phyloP scores from a whole-genome alignment of 352 stramenopile genomes.

The Paralagenidium karlingii region DNA sequence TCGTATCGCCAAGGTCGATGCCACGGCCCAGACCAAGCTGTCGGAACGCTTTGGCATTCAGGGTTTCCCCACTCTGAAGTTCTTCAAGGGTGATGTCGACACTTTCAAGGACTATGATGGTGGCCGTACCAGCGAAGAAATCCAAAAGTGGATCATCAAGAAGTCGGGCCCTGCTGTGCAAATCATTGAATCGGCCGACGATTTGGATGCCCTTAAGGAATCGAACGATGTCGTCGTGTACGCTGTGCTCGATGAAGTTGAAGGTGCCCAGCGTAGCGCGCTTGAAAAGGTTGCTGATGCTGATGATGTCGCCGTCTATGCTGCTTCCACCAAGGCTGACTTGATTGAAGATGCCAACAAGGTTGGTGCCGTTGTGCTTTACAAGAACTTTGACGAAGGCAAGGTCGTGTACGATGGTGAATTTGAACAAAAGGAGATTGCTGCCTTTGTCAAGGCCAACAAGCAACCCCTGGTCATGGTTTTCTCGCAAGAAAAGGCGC shows the following conservation, averaged over 20 bases:
- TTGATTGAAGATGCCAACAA: constrained; percentile 34
- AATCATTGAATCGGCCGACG: constrained; percentile 55
- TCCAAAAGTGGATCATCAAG: constrained; percentile 86
- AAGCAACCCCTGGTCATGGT: constrained; percentile 82
- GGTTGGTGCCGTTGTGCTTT: constrained; percentile 62
- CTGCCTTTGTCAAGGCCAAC: constrained; percentile 65
- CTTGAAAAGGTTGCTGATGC: constrained; percentile 63
- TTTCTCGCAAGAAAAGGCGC: constrained; percentile 83
- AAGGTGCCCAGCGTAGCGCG: constrained; percentile 49
- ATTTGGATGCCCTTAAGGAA: constrained; percentile 69
- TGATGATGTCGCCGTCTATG: constrained; percentile 68
- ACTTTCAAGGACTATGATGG: constrained; percentile 80
- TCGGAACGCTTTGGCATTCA: constrained; percentile 70
- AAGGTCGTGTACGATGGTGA: constrained; percentile 67
- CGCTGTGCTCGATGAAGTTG: constrained; percentile 62
- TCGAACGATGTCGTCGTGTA: constrained; percentile 81
- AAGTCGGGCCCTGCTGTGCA: constrained; percentile 84
- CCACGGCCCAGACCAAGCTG: constrained; percentile 69
- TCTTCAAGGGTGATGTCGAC: constrained; percentile 81
- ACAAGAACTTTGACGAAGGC: constrained; percentile 82
- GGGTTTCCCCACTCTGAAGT: constrained; percentile 89
- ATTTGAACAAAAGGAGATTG: constrained; percentile 48
- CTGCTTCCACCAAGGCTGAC: constrained; percentile 54
- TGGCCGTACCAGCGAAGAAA: constrained; percentile 74
- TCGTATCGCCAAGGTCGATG: constrained; percentile 83